Evolutionary conservation across 441 rosid genomes (phyloP), one percentile per base, ranked within the genome.

Genomic region (Arabidopsis lyrata): DNA sequence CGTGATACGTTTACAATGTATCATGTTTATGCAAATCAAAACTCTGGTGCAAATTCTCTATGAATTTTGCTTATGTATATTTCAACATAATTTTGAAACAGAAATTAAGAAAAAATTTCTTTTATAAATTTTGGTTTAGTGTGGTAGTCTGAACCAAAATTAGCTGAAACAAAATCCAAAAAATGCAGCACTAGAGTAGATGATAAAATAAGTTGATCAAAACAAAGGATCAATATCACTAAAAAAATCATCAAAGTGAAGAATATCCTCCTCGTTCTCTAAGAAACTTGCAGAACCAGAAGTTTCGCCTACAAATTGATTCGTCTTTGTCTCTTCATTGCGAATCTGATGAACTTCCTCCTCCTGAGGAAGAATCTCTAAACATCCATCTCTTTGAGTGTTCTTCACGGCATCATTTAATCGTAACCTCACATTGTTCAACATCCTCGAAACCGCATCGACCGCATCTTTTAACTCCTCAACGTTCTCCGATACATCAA

Each of bases 391-490:
- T 41, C 27, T 32, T 68, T 61, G 64, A 22, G 14, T 38, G 38
- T 13, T 61, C 50, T 44, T 54, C 50, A 42, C 15, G 3, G 10
- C 35, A 44, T 35, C 64, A 32, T 34, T 18, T 61, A 75, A 44
- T 0, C 64, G 57, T 1, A 15, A 10, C 41, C 42, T 75, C 13
- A 45, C 48, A 24, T 44, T 68, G 42, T 53, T 53, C 63, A 75
- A 35, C 74, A 27, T 75, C 29, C 13, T 68, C 3, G 58, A 11
- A 12, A 68, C 16, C 10, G 64, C 69, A 42, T 61, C 64, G 0
- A 13, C 13, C 0, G 64, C 74, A 2, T 75, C 67, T 35, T 16
- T 68, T 50, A 75, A 11, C 1, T 68, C 78, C 1, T 75, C 64
- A 0, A 67, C 29, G 35, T 68, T 53, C 27, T 75, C 78, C 0